Evolutionary conservation across 2,329 filamentous ascomycete genomes (phyloP).

Genomic region (Pestalotiopsis fici): DNA sequence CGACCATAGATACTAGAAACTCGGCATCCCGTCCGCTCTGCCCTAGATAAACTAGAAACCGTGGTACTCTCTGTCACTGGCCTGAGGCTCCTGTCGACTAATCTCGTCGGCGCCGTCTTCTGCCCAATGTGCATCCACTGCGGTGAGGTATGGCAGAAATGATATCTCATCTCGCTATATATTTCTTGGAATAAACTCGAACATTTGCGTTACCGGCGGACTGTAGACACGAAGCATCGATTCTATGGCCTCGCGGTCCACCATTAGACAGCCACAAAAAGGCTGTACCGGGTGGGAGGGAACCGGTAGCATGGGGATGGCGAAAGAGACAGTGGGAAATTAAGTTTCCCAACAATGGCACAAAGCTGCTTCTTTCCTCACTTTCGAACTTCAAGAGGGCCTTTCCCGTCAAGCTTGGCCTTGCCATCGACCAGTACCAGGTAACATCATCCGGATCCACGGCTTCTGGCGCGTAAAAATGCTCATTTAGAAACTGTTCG

Average conservation of each 20-base stretch:
- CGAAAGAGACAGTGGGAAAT: background rate
- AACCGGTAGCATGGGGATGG: background rate
- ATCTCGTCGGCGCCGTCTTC: background rate
- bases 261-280: background rate
- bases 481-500: background rate
- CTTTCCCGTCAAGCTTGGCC: background rate
- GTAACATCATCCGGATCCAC: background rate
- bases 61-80: slow-evolving; percentile 15
- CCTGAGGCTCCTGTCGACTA: background rate
- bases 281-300: background rate
- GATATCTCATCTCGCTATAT: background rate
- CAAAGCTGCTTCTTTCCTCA: background rate
- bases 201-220: background rate
- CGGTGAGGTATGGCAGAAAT: slow-evolving; percentile 1
- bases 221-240: slow-evolving; percentile 3
- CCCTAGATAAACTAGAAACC: too few relatives aligned
- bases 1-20: too few relatives aligned
- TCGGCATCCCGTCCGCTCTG: too few relatives aligned
- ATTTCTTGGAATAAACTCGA: background rate
- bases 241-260: slow-evolving; percentile 1
- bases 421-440: slow-evolving; percentile 4
- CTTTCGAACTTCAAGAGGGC: background rate
- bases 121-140: background rate
- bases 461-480: background rate
- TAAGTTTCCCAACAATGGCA: background rate